Percentiles rank a stretch among this genome's conserved stretches.
These are phyloP conservation scores for Solanum bulbocastanum DNA, from an alignment of 257 asterid species.

Conservation along the genomic window DNA sequence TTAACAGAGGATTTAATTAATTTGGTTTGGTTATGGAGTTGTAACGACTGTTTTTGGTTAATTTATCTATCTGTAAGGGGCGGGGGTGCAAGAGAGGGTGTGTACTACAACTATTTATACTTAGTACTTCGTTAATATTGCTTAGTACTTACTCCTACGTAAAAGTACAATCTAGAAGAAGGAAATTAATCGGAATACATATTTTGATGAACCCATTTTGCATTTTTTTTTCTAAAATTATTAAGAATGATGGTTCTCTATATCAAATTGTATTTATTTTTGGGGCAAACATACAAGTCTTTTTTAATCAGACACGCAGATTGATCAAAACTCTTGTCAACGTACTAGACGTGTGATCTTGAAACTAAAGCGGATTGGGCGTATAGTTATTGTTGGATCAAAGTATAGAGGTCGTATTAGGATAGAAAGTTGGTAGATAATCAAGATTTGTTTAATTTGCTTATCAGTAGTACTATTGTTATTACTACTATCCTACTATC, in stretches of 20 bases:
- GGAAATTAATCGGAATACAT: neutral
- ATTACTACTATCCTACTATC: neutral
- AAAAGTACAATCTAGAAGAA: neutral
- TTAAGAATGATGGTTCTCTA: no score
- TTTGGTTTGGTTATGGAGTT: neutral
- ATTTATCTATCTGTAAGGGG: neutral
- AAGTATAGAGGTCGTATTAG: neutral
- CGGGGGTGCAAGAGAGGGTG: neutral
- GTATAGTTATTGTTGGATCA: neutral
- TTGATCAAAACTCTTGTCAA: neutral
- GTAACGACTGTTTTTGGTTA: neutral
- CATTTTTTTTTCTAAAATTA: no score
- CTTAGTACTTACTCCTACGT: neutral
- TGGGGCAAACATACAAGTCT: no score
- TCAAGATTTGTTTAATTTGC: fast-evolving
- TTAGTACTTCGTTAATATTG: neutral
- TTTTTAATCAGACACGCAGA: no score
- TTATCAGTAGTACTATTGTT: neutral
- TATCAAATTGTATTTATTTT: no score
- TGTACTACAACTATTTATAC: neutral
- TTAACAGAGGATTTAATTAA: neutral
- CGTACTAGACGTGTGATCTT: neutral
- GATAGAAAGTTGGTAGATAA: neutral
- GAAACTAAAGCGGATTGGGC: neutral
- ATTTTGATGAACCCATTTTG: neutral